Base-by-base conservation (phyloP, 1,139 yeast genomes). In the Diutina siamensis region DNA sequence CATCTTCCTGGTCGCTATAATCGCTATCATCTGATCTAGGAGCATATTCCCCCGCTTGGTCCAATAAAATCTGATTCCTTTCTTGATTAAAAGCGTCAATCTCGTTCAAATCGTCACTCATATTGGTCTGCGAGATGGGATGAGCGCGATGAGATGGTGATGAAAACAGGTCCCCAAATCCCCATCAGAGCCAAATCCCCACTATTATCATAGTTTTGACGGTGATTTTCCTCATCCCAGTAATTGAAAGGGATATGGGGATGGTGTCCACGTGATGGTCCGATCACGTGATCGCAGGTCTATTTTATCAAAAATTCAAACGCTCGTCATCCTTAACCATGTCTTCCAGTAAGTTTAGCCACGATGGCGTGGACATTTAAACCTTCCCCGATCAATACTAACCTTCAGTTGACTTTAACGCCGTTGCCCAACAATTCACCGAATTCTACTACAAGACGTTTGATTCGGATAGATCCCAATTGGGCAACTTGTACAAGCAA, bases 401-500 rank as follows among this genome's bases (percentile, higher is more conserved):
- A 53, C 55, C 17, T 21, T 5, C 45, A 64, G 84, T 80, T 61
- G 89, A 83, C 64, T 82, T 82, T 67, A 80, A 76, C 71, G 75
- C 87, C 56, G 76, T 76, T 55, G 78, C 82, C 50, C 62, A 83
- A 63, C 95, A 88, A 67, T 89, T 89, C 72, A 86, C 95, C 62
- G 82, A 76, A 64, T 92, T 88, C 63, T 92, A 92, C 79, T 92
- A 92, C 78, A 84, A 86, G 64, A 95, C 87, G 67, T 92, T 92
- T 61, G 97, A 92, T 65, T 65, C 81, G 57, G 95, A 92, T 68
- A 85, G 98, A 74, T 65, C 87, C 50, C 94, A 86, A 66, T 79
- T 92, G 63, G 96, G 95, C 56, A 83, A 86, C 71, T 79, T 92
- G 58, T 92, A 92, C 80, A 83, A 98, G 64, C 95, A 86, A 50